Base-by-base conservation (phyloP, 495 filamentous ascomycete species). In the Xylaria bambusicola region DNA sequence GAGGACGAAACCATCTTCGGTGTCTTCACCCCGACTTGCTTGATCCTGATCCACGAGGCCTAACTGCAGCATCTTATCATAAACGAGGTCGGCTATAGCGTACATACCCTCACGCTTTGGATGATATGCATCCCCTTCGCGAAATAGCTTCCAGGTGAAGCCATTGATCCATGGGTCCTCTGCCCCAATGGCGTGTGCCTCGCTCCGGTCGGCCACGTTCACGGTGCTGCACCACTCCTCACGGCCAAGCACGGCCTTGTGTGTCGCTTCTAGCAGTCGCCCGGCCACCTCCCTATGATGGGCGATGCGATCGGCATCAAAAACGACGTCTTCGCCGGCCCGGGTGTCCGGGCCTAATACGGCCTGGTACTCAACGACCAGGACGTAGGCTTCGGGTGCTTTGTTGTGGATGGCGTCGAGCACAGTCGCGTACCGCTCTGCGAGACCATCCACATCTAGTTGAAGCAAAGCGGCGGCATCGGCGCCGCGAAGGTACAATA, bases 291-390 rank as follows among this genome's bases (percentile, higher is more conserved):
- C 56, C 3, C 59, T 46, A 60, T 75, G 67, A 53, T 77, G 53
- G 15, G 66, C 65, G 1, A 78, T 63, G 29, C 68, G 65, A 18
- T 75, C 71, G 42, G 65, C 65, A 59, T 60, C 61, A 27, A 80
- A 71, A 7, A 67, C 45, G 41, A 75, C 70, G 54, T 77, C 71
- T 24, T 58, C 33, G 9, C 55, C 56, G 13, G 77, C 61, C 27
- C 60, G 62, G 20, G 70, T 73, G 52, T 71, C 66, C 21, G 61
- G 41, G 6, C 75, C 77, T 8, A 79, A 63, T 15, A 80, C 55
- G 20, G 76, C 69, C 45, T 78, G 65, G 54, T 80, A 80, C 64
- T 80, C 75, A 12, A 80, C 73, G 27, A 80, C 66, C 17, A 68
- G 70, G 20, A 80, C 62, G 4, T 54, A 62, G 18, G 75, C 71